Evolutionary conservation across 108 stramenopile genomes (phyloP).

Genomic region (Skeletonema grethae): DNA sequence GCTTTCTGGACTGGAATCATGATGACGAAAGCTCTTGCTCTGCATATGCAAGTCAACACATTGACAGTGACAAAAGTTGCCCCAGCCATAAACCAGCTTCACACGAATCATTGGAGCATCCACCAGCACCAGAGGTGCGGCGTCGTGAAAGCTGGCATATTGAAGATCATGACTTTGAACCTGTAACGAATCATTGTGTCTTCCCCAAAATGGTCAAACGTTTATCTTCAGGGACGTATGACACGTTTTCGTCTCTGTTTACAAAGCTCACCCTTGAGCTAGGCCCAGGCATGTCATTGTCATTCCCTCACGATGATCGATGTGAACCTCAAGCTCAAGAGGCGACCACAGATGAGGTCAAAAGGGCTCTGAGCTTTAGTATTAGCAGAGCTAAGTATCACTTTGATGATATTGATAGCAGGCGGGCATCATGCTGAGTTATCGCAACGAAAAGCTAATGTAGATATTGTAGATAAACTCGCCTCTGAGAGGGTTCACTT

Average conservation of each 20-base stretch:
- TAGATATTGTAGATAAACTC: too few relatives aligned
- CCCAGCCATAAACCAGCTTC: background rate
- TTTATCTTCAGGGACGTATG: background rate
- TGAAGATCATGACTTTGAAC: conserved; percentile 3
- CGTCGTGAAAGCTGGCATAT: background rate
- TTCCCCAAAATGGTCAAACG: background rate
- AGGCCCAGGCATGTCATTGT: background rate
- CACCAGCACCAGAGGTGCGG: background rate
- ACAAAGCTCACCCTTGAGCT: background rate
- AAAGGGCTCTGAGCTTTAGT: background rate
- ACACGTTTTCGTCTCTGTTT: background rate
- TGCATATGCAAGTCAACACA: background rate
- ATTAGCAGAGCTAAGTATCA: background rate
- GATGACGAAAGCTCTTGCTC: conserved; percentile 1
- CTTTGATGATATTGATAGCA: background rate
- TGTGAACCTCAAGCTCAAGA: background rate
- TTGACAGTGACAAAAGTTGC: background rate
- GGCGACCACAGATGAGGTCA: background rate
- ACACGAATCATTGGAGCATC: background rate
- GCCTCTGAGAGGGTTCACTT: too few relatives aligned
- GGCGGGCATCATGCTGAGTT: too few relatives aligned
- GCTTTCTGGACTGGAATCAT: conserved; percentile 2
- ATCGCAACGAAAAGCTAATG: too few relatives aligned
- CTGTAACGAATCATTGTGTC: background rate
- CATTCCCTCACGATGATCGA: background rate